These are phyloP conservation scores for Trichomonas tenax DNA, from an alignment of 208 protist genomes.

Conservation along the genomic window DNA sequence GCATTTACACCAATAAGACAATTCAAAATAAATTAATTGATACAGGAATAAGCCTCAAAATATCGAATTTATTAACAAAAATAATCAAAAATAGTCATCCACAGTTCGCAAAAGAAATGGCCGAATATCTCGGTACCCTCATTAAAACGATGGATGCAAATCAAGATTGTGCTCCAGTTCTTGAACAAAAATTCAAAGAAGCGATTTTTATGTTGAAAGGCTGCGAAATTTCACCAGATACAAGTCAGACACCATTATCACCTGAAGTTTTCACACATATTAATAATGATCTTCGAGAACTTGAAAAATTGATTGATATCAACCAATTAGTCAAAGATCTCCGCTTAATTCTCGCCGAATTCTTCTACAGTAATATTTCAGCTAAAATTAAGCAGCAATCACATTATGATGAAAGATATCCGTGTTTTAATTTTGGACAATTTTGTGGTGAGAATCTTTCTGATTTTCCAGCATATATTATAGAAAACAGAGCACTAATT, in stretches of 20 bases:
- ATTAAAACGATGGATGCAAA: not conserved
- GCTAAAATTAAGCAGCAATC: not conserved
- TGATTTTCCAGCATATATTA: not conserved
- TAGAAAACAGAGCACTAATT: not conserved
- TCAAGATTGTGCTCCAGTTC: not conserved
- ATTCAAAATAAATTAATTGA: not conserved
- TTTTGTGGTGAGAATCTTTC: not conserved
- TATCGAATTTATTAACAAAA: not conserved
- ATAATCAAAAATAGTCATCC: not conserved
- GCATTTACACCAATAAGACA: not conserved
- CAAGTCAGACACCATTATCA: not conserved
- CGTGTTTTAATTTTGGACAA: not conserved
- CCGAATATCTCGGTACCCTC: not conserved
- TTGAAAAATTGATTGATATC: not conserved
- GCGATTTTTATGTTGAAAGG: not conserved
- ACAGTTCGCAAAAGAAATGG: not conserved
- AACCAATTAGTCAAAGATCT: not conserved
- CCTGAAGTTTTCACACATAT: not conserved
- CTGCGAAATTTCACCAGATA: not conserved
- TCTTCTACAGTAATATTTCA: not conserved
- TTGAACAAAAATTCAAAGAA: not conserved
- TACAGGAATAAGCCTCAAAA: not conserved
- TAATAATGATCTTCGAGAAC: not conserved
- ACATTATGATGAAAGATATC: not conserved
- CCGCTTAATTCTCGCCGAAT: not conserved